Evolutionary conservation across 2,329 filamentous ascomycete species (phyloP).

Genomic region (Colletotrichum theobromicola): DNA sequence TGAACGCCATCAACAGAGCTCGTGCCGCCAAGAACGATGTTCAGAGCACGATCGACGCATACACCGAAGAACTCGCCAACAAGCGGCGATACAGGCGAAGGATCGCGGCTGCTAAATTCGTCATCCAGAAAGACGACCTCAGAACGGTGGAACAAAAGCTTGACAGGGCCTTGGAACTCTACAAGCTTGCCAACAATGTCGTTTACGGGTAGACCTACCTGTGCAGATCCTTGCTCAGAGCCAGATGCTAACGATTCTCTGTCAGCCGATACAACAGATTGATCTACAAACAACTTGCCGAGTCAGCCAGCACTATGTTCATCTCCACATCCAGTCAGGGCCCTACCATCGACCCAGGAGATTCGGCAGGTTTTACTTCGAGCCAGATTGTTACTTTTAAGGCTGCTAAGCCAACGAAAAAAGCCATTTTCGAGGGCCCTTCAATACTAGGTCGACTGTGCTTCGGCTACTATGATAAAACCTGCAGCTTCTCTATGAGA

Average conservation of each 20-base stretch:
- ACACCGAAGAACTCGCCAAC: not conserved
- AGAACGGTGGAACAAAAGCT: not conserved
- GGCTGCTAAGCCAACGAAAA: accelerated
- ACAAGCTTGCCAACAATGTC: not conserved
- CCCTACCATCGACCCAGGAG: accelerated
- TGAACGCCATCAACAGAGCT: accelerated
- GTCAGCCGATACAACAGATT: not conserved
- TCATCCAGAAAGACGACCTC: not conserved
- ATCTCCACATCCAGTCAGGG: accelerated
- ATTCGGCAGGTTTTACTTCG: accelerated
- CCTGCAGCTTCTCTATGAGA: not conserved
- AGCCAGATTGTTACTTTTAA: accelerated
- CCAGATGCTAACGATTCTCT: accelerated
- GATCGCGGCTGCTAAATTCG: not conserved
- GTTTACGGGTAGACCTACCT: accelerated
- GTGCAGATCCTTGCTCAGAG: not conserved
- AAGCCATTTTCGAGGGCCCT: accelerated
- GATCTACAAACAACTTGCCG: accelerated
- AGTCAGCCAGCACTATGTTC: accelerated
- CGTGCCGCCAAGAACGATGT: not conserved
- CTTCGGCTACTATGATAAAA: accelerated
- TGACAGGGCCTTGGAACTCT: not conserved
- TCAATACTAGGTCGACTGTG: accelerated
- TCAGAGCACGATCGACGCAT: not conserved
- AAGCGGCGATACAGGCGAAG: accelerated